phyloP scores from a whole-genome alignment of 306 rosid species.

The Bauhinia variegata region DNA sequence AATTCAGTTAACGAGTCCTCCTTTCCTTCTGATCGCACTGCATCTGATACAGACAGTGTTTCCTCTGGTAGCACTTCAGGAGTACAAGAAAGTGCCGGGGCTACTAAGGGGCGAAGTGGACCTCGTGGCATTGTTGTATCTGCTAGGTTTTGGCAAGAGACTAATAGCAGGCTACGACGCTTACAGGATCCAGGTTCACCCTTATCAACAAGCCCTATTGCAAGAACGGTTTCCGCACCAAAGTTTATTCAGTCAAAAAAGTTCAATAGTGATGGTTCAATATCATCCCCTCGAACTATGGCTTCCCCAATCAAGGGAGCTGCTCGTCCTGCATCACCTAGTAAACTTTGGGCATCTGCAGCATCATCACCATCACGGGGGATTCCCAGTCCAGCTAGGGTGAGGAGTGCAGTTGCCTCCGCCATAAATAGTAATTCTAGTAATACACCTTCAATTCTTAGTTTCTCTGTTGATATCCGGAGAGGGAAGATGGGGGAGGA shows the following conservation, averaged over 20 bases:
- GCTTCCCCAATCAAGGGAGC: slow-evolving; percentile 82
- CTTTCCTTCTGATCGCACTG: slow-evolving; percentile 75
- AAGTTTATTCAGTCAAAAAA: slow-evolving; percentile 69
- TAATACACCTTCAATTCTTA: slow-evolving; percentile 81
- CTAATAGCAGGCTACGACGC: slow-evolving; percentile 84
- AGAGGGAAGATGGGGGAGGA: slow-evolving; percentile 97
- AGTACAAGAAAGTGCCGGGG: slow-evolving; percentile 58
- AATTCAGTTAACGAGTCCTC: slow-evolving; percentile 55
- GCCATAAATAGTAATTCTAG: slow-evolving; percentile 56
- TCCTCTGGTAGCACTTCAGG: slow-evolving; percentile 98
- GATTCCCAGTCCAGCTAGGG: slow-evolving; percentile 75
- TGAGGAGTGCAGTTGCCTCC: slow-evolving; percentile 65
- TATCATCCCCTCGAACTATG: slow-evolving; percentile 70
- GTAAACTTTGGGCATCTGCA: slow-evolving; percentile 77
- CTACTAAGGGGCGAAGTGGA: slow-evolving; percentile 44
- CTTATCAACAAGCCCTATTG: slow-evolving; percentile 65
- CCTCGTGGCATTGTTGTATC: slow-evolving; percentile 80
- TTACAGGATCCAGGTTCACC: slow-evolving; percentile 96
- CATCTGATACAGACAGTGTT: slow-evolving; percentile 95
- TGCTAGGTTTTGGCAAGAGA: slow-evolving; percentile 97
- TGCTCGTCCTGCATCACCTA: slow-evolving; percentile 80
- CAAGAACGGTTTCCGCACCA: slow-evolving; percentile 49
- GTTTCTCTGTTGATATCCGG: slow-evolving; percentile 87
- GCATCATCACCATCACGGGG: slow-evolving; percentile 78
- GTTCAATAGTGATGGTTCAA: slow-evolving; percentile 60